Conservation (phyloP, 306 rosid species). For the Rosa multiflora region DNA sequence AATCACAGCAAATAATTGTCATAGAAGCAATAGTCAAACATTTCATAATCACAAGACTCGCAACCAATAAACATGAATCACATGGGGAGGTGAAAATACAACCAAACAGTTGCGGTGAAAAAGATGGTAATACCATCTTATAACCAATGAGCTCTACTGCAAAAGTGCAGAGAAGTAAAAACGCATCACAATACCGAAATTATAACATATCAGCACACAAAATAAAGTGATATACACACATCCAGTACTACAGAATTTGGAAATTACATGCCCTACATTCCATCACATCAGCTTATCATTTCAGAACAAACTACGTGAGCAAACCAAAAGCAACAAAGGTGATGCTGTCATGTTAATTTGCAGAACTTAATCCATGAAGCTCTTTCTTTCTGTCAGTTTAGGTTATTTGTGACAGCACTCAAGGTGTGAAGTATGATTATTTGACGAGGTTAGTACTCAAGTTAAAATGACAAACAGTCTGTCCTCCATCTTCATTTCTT, state of each 20-base stretch:
- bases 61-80: not conserved
- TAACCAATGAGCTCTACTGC: not conserved
- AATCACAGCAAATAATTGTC: not conserved
- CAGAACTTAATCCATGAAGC: constrained; percentile 5
- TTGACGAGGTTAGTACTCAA: constrained; percentile 14
- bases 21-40: not conserved
- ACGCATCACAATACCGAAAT: not conserved
- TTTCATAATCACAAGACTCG: not conserved
- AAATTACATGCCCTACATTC: constrained; percentile 20
- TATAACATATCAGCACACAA: not conserved
- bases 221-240: constrained; percentile 11
- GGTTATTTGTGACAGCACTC: not conserved
- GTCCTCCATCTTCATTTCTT: constrained; percentile 44
- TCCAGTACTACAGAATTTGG: not conserved
- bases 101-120: not conserved
- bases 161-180: not conserved
- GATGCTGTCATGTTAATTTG: constrained; percentile 21
- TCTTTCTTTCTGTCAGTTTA: constrained; percentile 21
- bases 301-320: not conserved
- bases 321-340: constrained; percentile 26
- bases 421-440: constrained; percentile 32
- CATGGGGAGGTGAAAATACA: constrained; percentile 5
- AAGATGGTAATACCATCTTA: not conserved
- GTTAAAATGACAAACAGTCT: not conserved
- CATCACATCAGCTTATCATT: constrained; percentile 9